phyloP scores from a whole-genome alignment of 2,329 filamentous ascomycete species.

The Epichloe festucae region DNA sequence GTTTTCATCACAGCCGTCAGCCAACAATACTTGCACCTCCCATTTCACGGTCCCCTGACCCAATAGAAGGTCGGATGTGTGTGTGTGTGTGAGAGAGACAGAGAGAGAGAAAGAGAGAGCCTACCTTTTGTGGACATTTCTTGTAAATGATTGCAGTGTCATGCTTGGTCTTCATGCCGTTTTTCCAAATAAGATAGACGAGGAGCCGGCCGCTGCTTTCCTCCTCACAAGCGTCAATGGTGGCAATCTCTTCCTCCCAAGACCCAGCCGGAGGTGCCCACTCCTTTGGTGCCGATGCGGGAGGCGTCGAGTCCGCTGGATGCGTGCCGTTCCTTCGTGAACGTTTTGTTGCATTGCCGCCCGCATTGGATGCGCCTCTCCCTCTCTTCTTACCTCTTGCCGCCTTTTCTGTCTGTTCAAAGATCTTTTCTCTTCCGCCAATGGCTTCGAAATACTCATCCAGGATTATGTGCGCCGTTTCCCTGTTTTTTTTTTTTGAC shows the following conservation, averaged over 20 bases:
- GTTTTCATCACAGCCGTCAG: background rate
- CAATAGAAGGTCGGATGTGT: background rate
- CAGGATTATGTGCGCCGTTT: conserved; percentile 46
- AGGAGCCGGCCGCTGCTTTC: conserved; percentile 43
- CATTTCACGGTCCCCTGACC: no score
- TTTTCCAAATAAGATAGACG: conserved; percentile 63
- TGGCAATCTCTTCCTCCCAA: conserved; percentile 63
- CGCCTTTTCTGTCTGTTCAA: conserved; percentile 37
- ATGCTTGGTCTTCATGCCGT: conserved; percentile 62
- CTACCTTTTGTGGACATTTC: conserved; percentile 63
- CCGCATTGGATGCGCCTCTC: conserved; percentile 26
- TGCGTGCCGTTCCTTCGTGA: conserved; percentile 35
- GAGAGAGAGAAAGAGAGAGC: conserved; percentile 6
- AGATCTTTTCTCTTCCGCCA: conserved; percentile 48
- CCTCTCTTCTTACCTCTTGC: conserved; percentile 45
- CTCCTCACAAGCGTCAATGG: conserved; percentile 62
- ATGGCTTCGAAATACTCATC: conserved; percentile 48
- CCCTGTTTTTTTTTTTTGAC: conserved; percentile 22
- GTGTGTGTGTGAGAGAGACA: no score
- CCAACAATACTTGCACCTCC: background rate
- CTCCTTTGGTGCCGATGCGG: conserved; percentile 27
- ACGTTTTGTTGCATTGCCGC: conserved; percentile 29
- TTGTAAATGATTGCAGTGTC: conserved; percentile 54
- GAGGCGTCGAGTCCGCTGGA: conserved; percentile 34
- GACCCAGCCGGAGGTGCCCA: conserved; percentile 60